Conservation (phyloP, 345 rosid species). For the Rhodomyrtus tomentosa region DNA sequence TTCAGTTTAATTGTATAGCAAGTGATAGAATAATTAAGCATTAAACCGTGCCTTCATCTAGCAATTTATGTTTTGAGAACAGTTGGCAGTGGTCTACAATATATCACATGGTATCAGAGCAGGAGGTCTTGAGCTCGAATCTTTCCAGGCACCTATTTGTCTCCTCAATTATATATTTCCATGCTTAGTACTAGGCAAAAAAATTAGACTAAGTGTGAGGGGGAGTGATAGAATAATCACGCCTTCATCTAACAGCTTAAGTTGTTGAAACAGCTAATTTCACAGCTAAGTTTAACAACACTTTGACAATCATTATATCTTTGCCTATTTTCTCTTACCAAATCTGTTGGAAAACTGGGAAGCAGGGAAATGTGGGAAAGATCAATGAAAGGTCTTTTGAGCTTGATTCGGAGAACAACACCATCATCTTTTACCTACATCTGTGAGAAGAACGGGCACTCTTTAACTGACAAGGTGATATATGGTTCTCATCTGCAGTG, state of each 20-base stretch:
- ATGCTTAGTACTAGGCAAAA: no score
- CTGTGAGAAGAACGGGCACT: slow-evolving; percentile 72
- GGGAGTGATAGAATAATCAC: no score
- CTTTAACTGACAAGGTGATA: slow-evolving; percentile 59
- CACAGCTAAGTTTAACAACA: neutral
- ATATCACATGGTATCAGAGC: no score
- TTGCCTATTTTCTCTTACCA: neutral
- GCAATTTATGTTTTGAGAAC: no score
- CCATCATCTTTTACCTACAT: slow-evolving; percentile 85
- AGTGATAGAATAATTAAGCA: neutral
- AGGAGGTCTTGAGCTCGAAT: no score
- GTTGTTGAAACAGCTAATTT: no score
- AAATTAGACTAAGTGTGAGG: no score
- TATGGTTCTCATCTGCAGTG: neutral
- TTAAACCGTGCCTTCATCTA: no score
- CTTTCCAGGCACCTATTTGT: no score
- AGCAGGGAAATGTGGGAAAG: slow-evolving; percentile 98
- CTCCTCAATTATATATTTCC: no score
- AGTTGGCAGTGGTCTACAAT: no score
- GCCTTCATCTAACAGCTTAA: no score
- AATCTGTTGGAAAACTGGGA: slow-evolving; percentile 4
- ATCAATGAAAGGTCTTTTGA: slow-evolving; percentile 87
- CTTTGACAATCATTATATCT: neutral
- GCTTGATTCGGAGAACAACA: slow-evolving; percentile 69
- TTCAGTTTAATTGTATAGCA: neutral